Evolutionary conservation across 805 yeast species (phyloP).

Genomic region (Ogataea parapolymorpha): DNA sequence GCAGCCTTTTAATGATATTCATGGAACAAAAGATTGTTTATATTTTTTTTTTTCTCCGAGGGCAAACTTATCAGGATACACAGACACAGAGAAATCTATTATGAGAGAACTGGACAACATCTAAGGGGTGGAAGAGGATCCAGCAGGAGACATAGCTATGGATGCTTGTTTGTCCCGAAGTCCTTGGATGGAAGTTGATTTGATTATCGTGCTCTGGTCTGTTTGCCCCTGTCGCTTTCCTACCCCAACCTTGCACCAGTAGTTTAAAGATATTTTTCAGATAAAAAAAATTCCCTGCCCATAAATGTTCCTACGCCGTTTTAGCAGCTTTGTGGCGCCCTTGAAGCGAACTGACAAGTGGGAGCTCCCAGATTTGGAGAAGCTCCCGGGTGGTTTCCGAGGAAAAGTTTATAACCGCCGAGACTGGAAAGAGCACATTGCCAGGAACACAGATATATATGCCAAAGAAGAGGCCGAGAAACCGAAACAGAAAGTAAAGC

Average conservation of each 20-base stretch:
- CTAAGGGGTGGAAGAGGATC: too few relatives aligned
- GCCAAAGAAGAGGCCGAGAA: constrained; percentile 13
- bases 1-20: constrained; percentile 70
- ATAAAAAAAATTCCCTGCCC: not conserved
- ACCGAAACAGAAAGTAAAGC: constrained; percentile 15
- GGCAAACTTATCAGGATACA: constrained; percentile 4
- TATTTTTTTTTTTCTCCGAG: constrained; percentile 4
- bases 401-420: constrained; percentile 32
- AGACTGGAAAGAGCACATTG: constrained; percentile 26
- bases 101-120: too few relatives aligned
- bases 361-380: constrained; percentile 34
- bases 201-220: too few relatives aligned
- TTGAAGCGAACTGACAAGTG: constrained; percentile 28
- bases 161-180: too few relatives aligned
- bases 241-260: not conserved
- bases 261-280: not conserved
- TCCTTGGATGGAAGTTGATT: too few relatives aligned
- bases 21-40: constrained; percentile 33
- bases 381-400: constrained; percentile 33
- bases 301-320: constrained; percentile 4
- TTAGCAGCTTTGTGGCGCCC: not conserved
- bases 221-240: too few relatives aligned
- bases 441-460: constrained; percentile 19
- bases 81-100: not conserved
- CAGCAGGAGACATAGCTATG: too few relatives aligned